Conservation (phyloP, 768 basidiomycete species). For the Rubroboletus pulcherrimus region DNA sequence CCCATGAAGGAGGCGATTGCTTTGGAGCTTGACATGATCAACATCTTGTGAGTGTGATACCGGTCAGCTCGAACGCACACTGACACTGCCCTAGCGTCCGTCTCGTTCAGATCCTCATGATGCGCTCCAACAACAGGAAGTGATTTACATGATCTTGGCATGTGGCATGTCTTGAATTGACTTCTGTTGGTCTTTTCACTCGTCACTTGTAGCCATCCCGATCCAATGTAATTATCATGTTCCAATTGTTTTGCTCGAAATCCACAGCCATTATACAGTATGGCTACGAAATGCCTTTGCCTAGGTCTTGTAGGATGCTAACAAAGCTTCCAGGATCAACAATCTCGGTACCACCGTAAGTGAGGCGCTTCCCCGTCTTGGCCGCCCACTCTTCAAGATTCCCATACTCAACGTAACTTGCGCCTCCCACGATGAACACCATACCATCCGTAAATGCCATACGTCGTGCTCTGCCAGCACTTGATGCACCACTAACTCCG, state of each 20-base stretch:
- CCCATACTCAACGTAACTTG: constrained; percentile 95
- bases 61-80: not conserved
- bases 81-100: constrained; percentile 53
- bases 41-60: constrained; percentile 67
- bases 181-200: not conserved
- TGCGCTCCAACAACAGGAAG: constrained; percentile 55
- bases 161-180: not conserved
- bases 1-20: constrained; percentile 75
- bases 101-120: constrained; percentile 73
- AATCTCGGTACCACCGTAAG: constrained; percentile 96
- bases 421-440: constrained; percentile 95
- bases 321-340: constrained; percentile 87
- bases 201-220: constrained; percentile 12
- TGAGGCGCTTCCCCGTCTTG: constrained; percentile 77
- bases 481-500: constrained; percentile 33
- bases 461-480: constrained; percentile 41
- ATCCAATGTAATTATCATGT: not conserved
- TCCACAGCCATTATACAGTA: constrained; percentile 40
- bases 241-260: not conserved
- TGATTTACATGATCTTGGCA: constrained; percentile 30
- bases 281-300: constrained; percentile 38
- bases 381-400: constrained; percentile 93
- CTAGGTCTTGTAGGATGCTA: constrained; percentile 60
- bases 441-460: constrained; percentile 87
- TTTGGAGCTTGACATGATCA: constrained; percentile 83